Evolutionary conservation across 164 flowering plant species (phyloP), one percentile per base, ranked within the genome.

Genomic region (Liquidambar formosana): DNA sequence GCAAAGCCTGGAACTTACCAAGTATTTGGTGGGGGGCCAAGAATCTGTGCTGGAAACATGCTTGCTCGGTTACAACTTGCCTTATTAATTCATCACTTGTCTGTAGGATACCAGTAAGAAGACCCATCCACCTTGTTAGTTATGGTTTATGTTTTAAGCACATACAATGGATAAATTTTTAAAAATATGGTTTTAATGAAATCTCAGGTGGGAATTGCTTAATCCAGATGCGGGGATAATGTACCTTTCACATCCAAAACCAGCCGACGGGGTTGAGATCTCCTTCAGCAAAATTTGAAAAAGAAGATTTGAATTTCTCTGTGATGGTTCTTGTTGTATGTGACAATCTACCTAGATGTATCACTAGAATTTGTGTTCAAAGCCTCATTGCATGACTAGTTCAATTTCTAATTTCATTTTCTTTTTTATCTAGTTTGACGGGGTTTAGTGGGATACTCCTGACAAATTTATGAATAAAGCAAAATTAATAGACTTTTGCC

Each of bases 41-140:
- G 89, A 74, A 70, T 83, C 16, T 85, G 86, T 48, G 67, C 85
- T 0, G 91, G 91, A 66, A 87, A 77, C 77, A 83, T 71, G 81
- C 80, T 85, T 44, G 87, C 83, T 26, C 73, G 84, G 48, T 61
- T 81, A 16, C 85, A 84, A 61, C 54, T 82, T 18, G 66, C 83
- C 13, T 57, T 85, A 47, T 73, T 84, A n/a, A 74, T 84, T 57
- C 86, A 85, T 71, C 83, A 84, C 76, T 65, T 84, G 75, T 65
- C 81, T 22, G 54, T 68, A 10, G 85, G 88, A 58, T 82, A 87
- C 80, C 80, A 73, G 91, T 87, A 80, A 78, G 14, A 2, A 19
- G 27, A 33, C 41, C n/a, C n/a, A n/a, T n/a, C n/a, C n/a, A n/a
- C n/a, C n/a, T n/a, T n/a, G n/a, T n/a, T n/a, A n/a, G n/a, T n/a